These are phyloP conservation scores for Diaporthe vexans DNA, from an alignment of 2,329 filamentous ascomycete genomes.

Conservation along the genomic window DNA sequence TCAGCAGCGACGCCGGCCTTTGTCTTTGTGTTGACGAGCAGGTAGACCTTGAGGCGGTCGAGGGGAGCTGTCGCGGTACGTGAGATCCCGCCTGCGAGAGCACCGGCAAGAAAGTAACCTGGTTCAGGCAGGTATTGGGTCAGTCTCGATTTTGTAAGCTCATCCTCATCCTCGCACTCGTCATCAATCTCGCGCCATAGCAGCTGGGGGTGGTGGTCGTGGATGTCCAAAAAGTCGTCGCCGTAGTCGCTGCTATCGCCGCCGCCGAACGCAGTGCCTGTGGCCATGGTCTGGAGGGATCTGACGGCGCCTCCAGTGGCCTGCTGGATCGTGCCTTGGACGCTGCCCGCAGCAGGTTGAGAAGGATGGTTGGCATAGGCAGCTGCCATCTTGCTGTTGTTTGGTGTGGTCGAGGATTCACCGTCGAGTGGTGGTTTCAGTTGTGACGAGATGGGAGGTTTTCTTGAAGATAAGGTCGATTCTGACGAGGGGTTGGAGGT, in stretches of 20 bases:
- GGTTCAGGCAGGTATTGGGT: slow-evolving; percentile 82
- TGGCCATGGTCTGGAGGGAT: slow-evolving; percentile 3
- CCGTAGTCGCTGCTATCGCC: neutral
- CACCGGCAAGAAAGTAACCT: slow-evolving; percentile 99
- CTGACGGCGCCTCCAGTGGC: slow-evolving; percentile 22
- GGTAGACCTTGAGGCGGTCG: slow-evolving; percentile 96
- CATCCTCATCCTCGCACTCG: slow-evolving; percentile 48
- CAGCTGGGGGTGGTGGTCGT: slow-evolving; percentile 38
- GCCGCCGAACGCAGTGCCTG: slow-evolving; percentile 34
- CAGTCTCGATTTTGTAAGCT: slow-evolving; percentile 65
- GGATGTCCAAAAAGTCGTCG: slow-evolving; percentile 35
- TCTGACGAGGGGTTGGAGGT: slow-evolving; percentile 33
- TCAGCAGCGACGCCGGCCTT: slow-evolving; percentile 70
- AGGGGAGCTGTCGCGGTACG: slow-evolving; percentile 95
- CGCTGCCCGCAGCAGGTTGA: slow-evolving; percentile 33
- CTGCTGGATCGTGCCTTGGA: slow-evolving; percentile 24
- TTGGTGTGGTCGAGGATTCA: neutral
- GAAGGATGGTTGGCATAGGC: slow-evolving; percentile 12
- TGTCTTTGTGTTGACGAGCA: slow-evolving; percentile 88
- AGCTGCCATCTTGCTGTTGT: slow-evolving; percentile 26
- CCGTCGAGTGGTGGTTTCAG: slow-evolving; percentile 28
- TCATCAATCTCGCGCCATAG: slow-evolving; percentile 34
- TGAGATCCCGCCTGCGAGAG: slow-evolving; percentile 93
- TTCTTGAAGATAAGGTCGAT: slow-evolving; percentile 36
- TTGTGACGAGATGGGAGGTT: slow-evolving; percentile 41